These are phyloP conservation scores for Craspedostauros australis DNA, from an alignment of 108 stramenopile species.

Conservation along the genomic window DNA sequence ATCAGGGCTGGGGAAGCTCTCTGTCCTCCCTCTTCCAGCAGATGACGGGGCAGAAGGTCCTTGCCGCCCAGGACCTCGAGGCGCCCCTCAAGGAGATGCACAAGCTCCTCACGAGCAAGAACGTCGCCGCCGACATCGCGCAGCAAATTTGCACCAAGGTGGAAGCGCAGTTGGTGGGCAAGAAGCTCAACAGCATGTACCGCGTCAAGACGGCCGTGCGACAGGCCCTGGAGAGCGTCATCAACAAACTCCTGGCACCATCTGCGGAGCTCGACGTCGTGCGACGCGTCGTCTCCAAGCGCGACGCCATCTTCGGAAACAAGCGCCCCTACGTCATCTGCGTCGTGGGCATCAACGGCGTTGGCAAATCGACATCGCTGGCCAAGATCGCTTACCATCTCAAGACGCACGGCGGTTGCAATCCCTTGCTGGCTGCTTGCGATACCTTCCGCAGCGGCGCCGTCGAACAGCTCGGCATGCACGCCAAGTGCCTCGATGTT, in stretches of 20 bases:
- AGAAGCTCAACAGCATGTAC: slow-evolving; percentile 56
- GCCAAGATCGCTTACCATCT: slow-evolving; percentile 90
- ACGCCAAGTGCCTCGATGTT: slow-evolving; percentile 84
- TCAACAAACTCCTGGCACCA: slow-evolving; percentile 54
- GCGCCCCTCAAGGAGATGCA: slow-evolving; percentile 79
- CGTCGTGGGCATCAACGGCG: slow-evolving; percentile 95
- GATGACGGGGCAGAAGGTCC: slow-evolving; percentile 52
- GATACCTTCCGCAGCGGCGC: slow-evolving; percentile 98
- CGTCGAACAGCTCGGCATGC: slow-evolving; percentile 92
- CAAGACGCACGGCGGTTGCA: slow-evolving; percentile 64
- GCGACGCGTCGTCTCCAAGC: slow-evolving; percentile 50
- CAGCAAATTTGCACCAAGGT: slow-evolving; percentile 60
- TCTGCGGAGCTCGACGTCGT: slow-evolving; percentile 48
- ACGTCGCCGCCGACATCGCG: slow-evolving; percentile 87
- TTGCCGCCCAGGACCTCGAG: slow-evolving; percentile 64
- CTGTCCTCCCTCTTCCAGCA: slow-evolving; percentile 44
- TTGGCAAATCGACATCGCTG: slow-evolving; percentile 87
- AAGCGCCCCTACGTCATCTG: slow-evolving; percentile 82
- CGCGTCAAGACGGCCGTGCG: slow-evolving; percentile 79
- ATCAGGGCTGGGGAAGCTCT: slow-evolving; percentile 41
- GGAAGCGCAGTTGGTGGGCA: slow-evolving; percentile 49
- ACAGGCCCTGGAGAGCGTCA: slow-evolving; percentile 69
- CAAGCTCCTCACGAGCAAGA: slow-evolving; percentile 75
- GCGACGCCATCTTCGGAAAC: slow-evolving; percentile 36
- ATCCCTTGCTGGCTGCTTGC: slow-evolving; percentile 87